Evolutionary conservation across 2,329 filamentous ascomycete species (phyloP).

Genomic region (Aspergillus quadricinctus): DNA sequence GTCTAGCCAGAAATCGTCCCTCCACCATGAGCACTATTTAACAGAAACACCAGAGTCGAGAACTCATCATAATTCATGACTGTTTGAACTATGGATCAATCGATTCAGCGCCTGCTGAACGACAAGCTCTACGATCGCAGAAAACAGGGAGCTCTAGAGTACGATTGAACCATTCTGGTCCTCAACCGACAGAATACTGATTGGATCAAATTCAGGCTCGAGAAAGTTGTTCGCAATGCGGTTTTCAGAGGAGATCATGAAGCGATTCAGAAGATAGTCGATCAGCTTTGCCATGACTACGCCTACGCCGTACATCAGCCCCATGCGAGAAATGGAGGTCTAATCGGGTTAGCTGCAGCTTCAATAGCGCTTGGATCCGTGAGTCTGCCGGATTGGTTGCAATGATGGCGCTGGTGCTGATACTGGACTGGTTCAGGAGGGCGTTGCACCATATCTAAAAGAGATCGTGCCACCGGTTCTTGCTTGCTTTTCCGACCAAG

Average conservation of each 20-base stretch:
- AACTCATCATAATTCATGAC: slow-evolving; percentile 16
- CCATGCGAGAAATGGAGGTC: slow-evolving; percentile 89
- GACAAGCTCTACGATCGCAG: slow-evolving; percentile 99
- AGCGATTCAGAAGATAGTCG: slow-evolving; percentile 79
- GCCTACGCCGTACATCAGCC: slow-evolving; percentile 96
- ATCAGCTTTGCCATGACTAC: slow-evolving; percentile 96
- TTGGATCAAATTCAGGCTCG: slow-evolving; percentile 57
- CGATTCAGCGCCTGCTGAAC: slow-evolving; percentile 84
- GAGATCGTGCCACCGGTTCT: slow-evolving; percentile 94
- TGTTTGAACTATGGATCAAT: slow-evolving; percentile 66
- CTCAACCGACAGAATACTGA: not conserved
- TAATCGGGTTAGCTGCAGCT: slow-evolving; percentile 91
- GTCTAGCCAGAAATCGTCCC: slow-evolving; percentile 6
- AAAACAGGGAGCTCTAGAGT: slow-evolving; percentile 95
- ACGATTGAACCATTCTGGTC: slow-evolving; percentile 38
- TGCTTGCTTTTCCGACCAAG: slow-evolving; percentile 96
- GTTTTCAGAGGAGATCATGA: slow-evolving; percentile 72
- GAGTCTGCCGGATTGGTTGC: slow-evolving; percentile 39
- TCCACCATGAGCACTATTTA: slow-evolving; percentile 27
- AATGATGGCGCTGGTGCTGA: slow-evolving; percentile 3
- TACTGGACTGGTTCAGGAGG: slow-evolving; percentile 49
- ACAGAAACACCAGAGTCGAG: slow-evolving; percentile 14
- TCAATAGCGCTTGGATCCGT: slow-evolving; percentile 92
- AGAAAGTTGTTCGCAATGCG: slow-evolving; percentile 83
- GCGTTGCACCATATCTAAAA: slow-evolving; percentile 84